Conservation (phyloP, 306 rosid species). For the Dalbergia cultrata region DNA sequence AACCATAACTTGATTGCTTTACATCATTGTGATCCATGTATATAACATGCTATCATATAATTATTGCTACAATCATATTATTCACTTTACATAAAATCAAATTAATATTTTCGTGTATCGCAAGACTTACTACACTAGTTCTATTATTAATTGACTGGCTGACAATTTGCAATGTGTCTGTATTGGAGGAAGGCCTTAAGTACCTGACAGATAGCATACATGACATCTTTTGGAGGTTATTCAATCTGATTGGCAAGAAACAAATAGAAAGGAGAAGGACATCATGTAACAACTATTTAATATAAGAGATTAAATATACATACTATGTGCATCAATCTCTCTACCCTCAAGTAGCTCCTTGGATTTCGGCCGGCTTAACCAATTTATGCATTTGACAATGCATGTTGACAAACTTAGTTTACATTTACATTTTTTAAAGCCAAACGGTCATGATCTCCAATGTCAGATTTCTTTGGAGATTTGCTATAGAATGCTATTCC, state of each 20-base stretch:
- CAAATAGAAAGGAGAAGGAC: slow-evolving; percentile 40
- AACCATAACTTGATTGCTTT: no score
- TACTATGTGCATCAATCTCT: slow-evolving; percentile 13
- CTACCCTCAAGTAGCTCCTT: slow-evolving; percentile 40
- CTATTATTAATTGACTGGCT: not conserved
- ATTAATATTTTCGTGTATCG: no score
- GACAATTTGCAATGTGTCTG: slow-evolving; percentile 27
- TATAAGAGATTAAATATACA: not conserved
- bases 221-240: slow-evolving; percentile 8
- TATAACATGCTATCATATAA: no score
- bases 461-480: slow-evolving; percentile 41
- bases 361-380: slow-evolving; percentile 54
- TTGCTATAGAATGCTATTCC: not conserved
- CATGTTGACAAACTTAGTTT: slow-evolving; percentile 26
- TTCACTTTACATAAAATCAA: no score
- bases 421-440: slow-evolving; percentile 30
- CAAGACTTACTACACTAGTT: no score
- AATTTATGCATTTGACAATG: slow-evolving; percentile 19
- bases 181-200: not conserved
- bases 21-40: no score
- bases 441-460: slow-evolving; percentile 31
- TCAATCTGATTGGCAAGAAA: slow-evolving; percentile 46
- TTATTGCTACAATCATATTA: no score
- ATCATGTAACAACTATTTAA: slow-evolving; percentile 19
- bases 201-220: slow-evolving; percentile 21